Percentiles rank a stretch among this genome's conserved stretches.
Conservation (phyloP, 495 filamentous ascomycete species). For the Copromyces sp. region DNA sequence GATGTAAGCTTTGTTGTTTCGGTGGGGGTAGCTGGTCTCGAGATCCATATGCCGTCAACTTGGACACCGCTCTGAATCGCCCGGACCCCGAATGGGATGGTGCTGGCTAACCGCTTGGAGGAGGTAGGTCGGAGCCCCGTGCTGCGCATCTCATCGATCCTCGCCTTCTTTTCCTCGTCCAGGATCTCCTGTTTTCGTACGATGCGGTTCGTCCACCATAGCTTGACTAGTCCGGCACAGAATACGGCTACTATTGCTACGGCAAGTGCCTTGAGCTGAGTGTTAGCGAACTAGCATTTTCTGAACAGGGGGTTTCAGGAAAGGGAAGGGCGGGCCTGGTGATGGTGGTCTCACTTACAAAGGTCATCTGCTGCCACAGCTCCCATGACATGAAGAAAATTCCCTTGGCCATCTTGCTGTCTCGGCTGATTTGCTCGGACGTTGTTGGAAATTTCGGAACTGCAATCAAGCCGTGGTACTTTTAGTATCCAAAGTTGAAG, state of each 20-base stretch:
- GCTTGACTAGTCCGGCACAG: constrained; percentile 40
- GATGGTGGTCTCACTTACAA: constrained; percentile 49
- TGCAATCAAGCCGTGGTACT: background rate
- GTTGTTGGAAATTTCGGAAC: background rate
- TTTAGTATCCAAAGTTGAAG: background rate
- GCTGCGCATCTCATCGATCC: constrained; percentile 44
- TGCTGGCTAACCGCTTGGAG: constrained; percentile 33
- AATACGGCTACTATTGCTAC: constrained; percentile 42
- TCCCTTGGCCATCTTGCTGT: constrained; percentile 12
- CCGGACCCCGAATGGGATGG: constrained; percentile 81
- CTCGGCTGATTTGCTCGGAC: background rate
- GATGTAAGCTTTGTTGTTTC: constrained; percentile 21
- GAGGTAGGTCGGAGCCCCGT: constrained; percentile 26
- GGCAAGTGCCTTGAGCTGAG: constrained; percentile 29
- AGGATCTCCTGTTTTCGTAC: constrained; percentile 54
- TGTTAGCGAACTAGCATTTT: constrained; percentile 14
- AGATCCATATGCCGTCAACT: constrained; percentile 85
- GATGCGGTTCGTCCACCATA: constrained; percentile 52
- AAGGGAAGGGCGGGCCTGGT: background rate
- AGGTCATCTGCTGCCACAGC: constrained; percentile 84
- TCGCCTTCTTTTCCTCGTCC: constrained; percentile 53
- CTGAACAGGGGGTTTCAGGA: background rate
- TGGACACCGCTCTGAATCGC: constrained; percentile 80
- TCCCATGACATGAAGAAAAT: constrained; percentile 68
- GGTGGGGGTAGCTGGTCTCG: constrained; percentile 48